Evolutionary conservation across 768 basidiomycete species (phyloP).

Genomic region (Pholiota molesta): DNA sequence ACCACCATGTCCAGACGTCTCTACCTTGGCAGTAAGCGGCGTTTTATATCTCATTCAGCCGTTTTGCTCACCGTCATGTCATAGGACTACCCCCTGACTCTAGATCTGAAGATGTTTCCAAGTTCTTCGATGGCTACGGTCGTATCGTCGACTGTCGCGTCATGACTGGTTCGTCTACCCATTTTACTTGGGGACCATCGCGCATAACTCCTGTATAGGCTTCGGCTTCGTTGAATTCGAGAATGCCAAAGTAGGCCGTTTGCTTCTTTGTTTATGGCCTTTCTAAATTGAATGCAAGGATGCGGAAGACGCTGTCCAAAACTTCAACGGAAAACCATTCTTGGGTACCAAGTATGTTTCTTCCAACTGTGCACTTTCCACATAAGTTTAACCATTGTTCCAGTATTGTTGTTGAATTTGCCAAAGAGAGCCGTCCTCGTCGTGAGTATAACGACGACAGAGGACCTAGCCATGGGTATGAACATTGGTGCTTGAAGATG

Average conservation of each 20-base stretch:
- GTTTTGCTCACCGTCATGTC: constrained; percentile 6
- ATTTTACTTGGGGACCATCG: background rate
- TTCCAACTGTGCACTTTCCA: background rate
- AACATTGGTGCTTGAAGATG: constrained; percentile 4
- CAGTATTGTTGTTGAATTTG: constrained; percentile 95
- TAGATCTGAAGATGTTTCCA: constrained; percentile 81
- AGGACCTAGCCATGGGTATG: constrained; percentile 53
- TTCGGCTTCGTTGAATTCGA: constrained; percentile 99
- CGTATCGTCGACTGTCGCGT: constrained; percentile 89
- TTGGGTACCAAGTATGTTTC: constrained; percentile 77
- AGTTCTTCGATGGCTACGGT: constrained; percentile 91
- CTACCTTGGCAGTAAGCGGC: constrained; percentile 77
- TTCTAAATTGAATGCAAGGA: constrained; percentile 55
- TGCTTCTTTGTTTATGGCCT: background rate
- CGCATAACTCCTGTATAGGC: constrained; percentile 44
- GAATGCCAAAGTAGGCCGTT: constrained; percentile 61
- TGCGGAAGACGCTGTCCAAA: constrained; percentile 89
- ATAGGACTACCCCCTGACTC: constrained; percentile 83
- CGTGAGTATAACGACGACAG: constrained; percentile 72
- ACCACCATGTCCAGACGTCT: constrained; percentile 80
- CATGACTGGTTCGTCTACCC: constrained; percentile 76
- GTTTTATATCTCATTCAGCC: constrained; percentile 4
- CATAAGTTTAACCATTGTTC: constrained; percentile 3
- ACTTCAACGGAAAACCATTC: constrained; percentile 88
- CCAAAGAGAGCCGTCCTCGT: constrained; percentile 88